Evolutionary conservation across 345 rosid species (phyloP), one percentile per base, ranked within the genome.

Genomic region (Arabis alpina): DNA sequence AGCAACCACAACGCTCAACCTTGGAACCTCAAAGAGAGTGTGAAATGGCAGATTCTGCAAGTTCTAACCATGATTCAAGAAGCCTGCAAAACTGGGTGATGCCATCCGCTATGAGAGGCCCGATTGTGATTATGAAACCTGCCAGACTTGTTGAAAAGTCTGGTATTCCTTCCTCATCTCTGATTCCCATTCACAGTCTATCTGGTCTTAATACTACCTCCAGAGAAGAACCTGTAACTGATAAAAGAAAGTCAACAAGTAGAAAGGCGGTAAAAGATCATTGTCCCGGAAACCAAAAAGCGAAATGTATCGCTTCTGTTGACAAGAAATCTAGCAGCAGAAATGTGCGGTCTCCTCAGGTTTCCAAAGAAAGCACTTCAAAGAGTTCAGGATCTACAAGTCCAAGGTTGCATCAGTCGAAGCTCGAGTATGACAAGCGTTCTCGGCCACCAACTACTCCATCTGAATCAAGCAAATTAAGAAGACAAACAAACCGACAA

Each of bases 61-160:
- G 73, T 66, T 79, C 81, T 36, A 61, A 51, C 58, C 83, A 69
- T 61, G 80, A 54, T 69, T 50, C 71, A 56, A 56, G 53, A 73
- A 27, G 48, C 51, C 45, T 64, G 4, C 19, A 3, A 0, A 64
- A 28, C 39, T 54, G 5, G 54, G 54, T 57, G 66, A 51, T 19
- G 32, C 64, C 70, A 37, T n/a, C 34, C 3, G 7, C 14, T 8
- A 37, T 25, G 47, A 23, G 54, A 66, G 61, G 77, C 2, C 95
- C 96, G 4, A 94, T 94, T 48, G 96, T 94, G 77, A 89, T 94
- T 61, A 91, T 94, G 92, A 93, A 94, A 85, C 93, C 97, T 14
- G 90, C 91, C 24, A 91, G 88, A 80, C 87, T 82, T 56, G 81
- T 85, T 48, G 91, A 84, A 47, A 84, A 84, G 66, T 80, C 83